Percentiles rank a stretch among this genome's conserved stretches.
These are phyloP conservation scores for Chaetomium sp. DNA, from an alignment of 2,329 filamentous ascomycete species.

Conservation along the genomic window DNA sequence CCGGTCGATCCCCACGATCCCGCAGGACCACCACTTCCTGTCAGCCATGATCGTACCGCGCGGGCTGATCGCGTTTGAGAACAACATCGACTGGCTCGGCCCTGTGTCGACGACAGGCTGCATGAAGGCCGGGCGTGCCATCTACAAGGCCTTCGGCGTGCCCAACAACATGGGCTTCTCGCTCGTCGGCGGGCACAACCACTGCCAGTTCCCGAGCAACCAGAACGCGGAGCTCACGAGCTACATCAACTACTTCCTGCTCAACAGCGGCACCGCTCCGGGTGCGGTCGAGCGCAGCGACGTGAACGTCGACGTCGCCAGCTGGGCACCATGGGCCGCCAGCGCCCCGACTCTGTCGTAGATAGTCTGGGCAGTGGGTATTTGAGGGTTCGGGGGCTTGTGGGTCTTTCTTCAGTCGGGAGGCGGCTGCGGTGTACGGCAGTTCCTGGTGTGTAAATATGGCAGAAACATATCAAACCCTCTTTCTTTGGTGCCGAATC, in stretches of 20 bases:
- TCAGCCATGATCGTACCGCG: slow-evolving; percentile 59
- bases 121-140: slow-evolving; percentile 57
- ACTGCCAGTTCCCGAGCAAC: slow-evolving; percentile 58
- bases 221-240: slow-evolving; percentile 55
- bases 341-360: slow-evolving; percentile 43
- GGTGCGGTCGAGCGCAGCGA: slow-evolving; percentile 44
- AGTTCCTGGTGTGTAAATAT: neutral
- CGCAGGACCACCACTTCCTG: slow-evolving; percentile 61
- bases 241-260: slow-evolving; percentile 59
- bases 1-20: slow-evolving; percentile 49
- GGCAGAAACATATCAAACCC: neutral
- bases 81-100: slow-evolving; percentile 62
- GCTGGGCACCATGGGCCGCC: slow-evolving; percentile 47
- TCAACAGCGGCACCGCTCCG: slow-evolving; percentile 42
- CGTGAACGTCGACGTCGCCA: slow-evolving; percentile 43
- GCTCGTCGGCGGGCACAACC: slow-evolving; percentile 55
- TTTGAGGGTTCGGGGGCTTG: neutral
- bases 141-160: slow-evolving; percentile 57
- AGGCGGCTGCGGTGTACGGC: neutral
- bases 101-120: slow-evolving; percentile 58
- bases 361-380: neutral
- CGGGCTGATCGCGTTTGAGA: slow-evolving; percentile 58
- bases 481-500: neutral
- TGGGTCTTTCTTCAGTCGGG: neutral
- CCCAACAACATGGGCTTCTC: slow-evolving; percentile 61